Evolutionary conservation across 257 asterid species (phyloP), one percentile per base, ranked within the genome.

Genomic region (Gentiana straminea): DNA sequence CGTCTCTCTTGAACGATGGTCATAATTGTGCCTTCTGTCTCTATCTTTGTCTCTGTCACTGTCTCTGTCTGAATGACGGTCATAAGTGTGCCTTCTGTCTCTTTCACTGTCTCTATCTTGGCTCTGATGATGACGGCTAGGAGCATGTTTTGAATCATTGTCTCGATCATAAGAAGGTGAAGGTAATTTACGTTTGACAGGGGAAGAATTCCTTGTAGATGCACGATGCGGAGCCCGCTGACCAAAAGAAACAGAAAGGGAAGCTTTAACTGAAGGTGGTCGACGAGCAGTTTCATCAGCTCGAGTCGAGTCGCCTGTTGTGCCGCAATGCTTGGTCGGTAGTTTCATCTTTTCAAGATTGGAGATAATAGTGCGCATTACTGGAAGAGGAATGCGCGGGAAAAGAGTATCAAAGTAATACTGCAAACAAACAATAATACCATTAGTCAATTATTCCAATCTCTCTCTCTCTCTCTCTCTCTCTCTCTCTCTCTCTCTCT

Each of bases 161-260:
- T 76, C 84, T 65, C 84, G 72, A 58, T 77, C 91, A 51, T 68
- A 66, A 3, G 73, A 49, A 49, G 87, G 78, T 44, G 84, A 74
- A 24, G 82, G 73, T 46, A 67, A 55, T 3, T 85, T 81, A 7
- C 98, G 94, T 1, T 94, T 87, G 52, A 88, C 91, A 7, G 98
- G 95, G 64, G 98, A 92, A 15, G 97, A 92, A 67, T 80, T 97
- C 76, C 98, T 75, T 33, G 98, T 92, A 34, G 97, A 85, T 63
- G 97, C 90, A 66, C 98, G 98, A 66, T 92, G 98, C 53, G 97
- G 98, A 61, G 97, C 97, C 4, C 97, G 94, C 70, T 85, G 98
- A 63, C 98, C 95, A 64, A 92, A 92, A 15, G 98, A 92, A 61
- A 88, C 98, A 6, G 98, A 92, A 33, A 92, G 97, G 58, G 98